Evolutionary conservation across 2,329 filamentous ascomycete genomes (phyloP).

Genomic region (Rhynchosporium graminicola): DNA sequence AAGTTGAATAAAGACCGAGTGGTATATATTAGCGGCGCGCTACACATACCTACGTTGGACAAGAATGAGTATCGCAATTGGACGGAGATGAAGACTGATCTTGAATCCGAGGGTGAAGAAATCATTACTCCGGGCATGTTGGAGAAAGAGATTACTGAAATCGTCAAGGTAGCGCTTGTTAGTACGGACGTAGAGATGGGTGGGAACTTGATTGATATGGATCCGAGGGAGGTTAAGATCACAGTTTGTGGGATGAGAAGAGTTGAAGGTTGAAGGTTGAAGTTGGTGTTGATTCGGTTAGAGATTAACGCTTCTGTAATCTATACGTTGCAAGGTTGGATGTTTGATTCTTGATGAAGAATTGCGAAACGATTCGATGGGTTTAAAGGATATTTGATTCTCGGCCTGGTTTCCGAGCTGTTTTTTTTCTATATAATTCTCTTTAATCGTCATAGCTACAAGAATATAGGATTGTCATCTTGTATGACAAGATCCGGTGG

Average conservation of each 20-base stretch:
- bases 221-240: slow-evolving; percentile 10
- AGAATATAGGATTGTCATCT: no score
- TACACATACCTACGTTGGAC: slow-evolving; percentile 9
- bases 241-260: slow-evolving; percentile 12
- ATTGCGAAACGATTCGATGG: neutral
- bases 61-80: slow-evolving; percentile 8
- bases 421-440: neutral
- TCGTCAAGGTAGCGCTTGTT: neutral
- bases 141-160: neutral
- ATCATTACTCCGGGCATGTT: slow-evolving; percentile 7
- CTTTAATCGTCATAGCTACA: neutral
- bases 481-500: no score
- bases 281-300: neutral
- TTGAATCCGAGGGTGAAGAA: neutral
- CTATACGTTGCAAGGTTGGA: neutral
- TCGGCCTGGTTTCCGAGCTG: no score
- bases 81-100: slow-evolving; percentile 11
- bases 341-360: slow-evolving; percentile 34
- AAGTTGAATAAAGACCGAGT: slow-evolving; percentile 15
- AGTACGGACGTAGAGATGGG: neutral
- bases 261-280: neutral
- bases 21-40: slow-evolving; percentile 5
- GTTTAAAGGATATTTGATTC: no score
- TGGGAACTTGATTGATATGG: neutral
- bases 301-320: neutral